phyloP scores from a whole-genome alignment of 148 eudicot genomes.

The Rhododendron molle region DNA sequence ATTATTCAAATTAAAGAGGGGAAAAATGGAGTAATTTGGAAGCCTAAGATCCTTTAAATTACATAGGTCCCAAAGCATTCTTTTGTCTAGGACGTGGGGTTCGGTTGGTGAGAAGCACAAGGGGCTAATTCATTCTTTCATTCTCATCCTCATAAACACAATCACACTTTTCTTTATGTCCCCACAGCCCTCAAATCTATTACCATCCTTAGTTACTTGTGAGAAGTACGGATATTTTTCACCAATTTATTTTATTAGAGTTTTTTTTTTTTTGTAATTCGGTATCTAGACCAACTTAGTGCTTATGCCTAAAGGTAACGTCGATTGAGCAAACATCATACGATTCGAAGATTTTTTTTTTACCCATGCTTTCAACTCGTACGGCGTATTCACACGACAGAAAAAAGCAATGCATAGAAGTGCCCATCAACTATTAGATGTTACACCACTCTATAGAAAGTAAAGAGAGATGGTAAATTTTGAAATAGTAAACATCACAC shows the following conservation, averaged over 20 bases:
- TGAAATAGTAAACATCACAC: no score
- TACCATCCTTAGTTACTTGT: no score
- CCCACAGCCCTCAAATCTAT: not conserved
- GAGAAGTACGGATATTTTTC: not conserved
- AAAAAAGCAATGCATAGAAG: not conserved
- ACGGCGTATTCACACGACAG: not conserved
- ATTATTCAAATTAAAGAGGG: not conserved
- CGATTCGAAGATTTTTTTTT: not conserved
- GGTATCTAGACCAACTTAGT: no score
- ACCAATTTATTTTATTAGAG: not conserved
- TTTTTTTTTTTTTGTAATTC: not conserved
- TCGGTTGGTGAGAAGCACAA: slow-evolving; percentile 44
- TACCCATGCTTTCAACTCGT: not conserved
- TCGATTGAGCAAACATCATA: not conserved
- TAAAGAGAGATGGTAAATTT: no score
- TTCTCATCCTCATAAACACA: slow-evolving; percentile 18
- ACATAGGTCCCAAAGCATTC: slow-evolving; percentile 15
- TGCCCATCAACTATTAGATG: no score
- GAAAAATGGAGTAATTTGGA: not conserved
- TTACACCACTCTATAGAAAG: no score
- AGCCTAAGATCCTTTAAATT: slow-evolving; percentile 24
- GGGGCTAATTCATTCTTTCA: slow-evolving; percentile 25
- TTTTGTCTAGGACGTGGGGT: slow-evolving; percentile 16
- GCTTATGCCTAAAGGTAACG: not conserved
- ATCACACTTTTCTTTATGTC: slow-evolving; percentile 9